Base-by-base conservation (phyloP, 2,329 filamentous ascomycete genomes). In the Blumeria hordei region DNA sequence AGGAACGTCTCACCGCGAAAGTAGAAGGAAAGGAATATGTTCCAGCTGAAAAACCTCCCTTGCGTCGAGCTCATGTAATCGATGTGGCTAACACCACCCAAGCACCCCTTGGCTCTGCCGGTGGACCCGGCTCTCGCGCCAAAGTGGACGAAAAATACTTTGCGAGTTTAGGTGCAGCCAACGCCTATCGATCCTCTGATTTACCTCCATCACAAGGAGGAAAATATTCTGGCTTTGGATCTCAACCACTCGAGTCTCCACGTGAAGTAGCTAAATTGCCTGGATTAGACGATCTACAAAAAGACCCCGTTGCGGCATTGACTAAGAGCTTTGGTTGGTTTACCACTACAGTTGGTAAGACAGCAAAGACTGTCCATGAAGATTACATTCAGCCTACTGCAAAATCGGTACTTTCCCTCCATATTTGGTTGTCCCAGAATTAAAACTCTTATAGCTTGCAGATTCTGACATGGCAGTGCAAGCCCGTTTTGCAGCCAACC, bases 311-410 rank as follows among this genome's bases (percentile, higher is more conserved):
- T 59, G 88, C 78, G 0, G 88, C 90, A 14, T 69, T 98, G 62
- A 87, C 81, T 33, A 95, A 94, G 69, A 85, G 90, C 0, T 93
- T 96, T 63, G 90, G 90, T 8, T 96, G 92, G 88, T 87, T 96
- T 64, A 78, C 87, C 16, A 83, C 79, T 36, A 88, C 86, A 11
- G 87, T 96, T 44, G 81, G 80, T 32, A 94, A 92, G 73, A 85
- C 85, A 60, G 92, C 88, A 39, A 93, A 94, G 72, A 85, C 79
- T 14, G 83, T 95, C 28, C 94, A 95, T 66, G 83, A 92, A 61
- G 79, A 83, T 36, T 95, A 87, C 69, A 86, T 98, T 55, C 88
- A 94, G 69, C 92, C 92, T 9, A 92, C 88, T 33, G 87, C 92
- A 58, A 84, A 86, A 65, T 85, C 88, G 77, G 84, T 88, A 73